phyloP scores from a whole-genome alignment of 495 filamentous ascomycete species.

The Podospora bellae-mahoneyi region DNA sequence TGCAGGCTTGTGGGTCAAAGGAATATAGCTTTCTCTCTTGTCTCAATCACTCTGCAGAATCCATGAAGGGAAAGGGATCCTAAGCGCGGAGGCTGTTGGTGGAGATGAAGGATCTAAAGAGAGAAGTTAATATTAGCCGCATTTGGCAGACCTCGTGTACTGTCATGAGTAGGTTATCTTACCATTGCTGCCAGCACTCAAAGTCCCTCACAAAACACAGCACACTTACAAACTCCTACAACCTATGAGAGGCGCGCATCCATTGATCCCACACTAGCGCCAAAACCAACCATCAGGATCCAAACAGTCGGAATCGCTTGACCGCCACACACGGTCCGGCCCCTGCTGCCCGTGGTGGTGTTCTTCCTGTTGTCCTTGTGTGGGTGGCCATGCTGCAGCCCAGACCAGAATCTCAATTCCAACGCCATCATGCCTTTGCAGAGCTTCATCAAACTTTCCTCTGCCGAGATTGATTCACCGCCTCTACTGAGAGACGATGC shows the following conservation, averaged over 20 bases:
- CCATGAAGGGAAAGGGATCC: not conserved
- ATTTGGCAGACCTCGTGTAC: not conserved
- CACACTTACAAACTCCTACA: not conserved
- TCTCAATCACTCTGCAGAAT: not conserved
- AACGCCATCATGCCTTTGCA: not conserved
- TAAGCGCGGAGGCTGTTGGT: not conserved
- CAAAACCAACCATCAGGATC: not conserved
- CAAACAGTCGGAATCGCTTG: not conserved
- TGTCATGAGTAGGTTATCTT: not conserved
- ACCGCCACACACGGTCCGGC: not conserved
- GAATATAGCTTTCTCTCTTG: not conserved
- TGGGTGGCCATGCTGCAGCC: not conserved
- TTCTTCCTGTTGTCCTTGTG: not conserved
- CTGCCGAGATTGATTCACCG: not conserved
- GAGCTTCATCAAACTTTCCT: not conserved
- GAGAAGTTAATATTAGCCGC: not conserved
- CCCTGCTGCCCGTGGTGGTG: not conserved
- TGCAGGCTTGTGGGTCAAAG: not conserved
- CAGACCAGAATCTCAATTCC: not conserved
- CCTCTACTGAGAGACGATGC: not conserved
- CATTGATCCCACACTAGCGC: not conserved
- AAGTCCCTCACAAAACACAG: too few relatives aligned
- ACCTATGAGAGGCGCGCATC: not conserved
- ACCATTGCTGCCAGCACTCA: too few relatives aligned
- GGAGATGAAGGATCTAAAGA: not conserved